These are phyloP conservation scores for Barnettozyma hawaiiensis DNA, from an alignment of 1,139 yeast species.

Conservation along the genomic window DNA sequence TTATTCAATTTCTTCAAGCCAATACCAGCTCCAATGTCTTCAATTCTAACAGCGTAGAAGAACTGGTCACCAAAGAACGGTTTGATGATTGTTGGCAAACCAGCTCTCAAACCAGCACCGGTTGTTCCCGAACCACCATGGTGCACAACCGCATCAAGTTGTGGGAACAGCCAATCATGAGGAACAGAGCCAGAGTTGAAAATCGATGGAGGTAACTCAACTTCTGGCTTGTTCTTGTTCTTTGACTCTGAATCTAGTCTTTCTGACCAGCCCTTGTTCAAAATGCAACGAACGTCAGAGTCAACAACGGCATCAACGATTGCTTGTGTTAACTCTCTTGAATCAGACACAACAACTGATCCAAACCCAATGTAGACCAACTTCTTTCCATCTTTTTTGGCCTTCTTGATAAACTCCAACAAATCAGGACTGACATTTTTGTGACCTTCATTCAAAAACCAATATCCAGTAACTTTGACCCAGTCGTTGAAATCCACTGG, in stretches of 20 bases:
- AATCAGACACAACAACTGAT: slow-evolving; percentile 83
- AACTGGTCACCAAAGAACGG: slow-evolving; percentile 97
- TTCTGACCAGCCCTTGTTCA: slow-evolving; percentile 96
- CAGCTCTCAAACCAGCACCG: slow-evolving; percentile 84
- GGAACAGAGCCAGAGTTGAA: slow-evolving; percentile 71
- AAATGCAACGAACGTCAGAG: slow-evolving; percentile 78
- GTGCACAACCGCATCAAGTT: slow-evolving; percentile 89
- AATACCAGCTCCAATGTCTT: slow-evolving; percentile 86
- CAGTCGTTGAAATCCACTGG: slow-evolving; percentile 92
- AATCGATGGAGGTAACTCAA: slow-evolving; percentile 63
- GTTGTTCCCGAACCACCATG: slow-evolving; percentile 99
- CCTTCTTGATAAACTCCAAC: slow-evolving; percentile 54
- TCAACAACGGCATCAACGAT: slow-evolving; percentile 71
- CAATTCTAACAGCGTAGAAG: slow-evolving; percentile 81
- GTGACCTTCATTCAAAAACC: slow-evolving; percentile 78
- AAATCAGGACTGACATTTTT: slow-evolving; percentile 57
- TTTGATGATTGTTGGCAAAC: slow-evolving; percentile 82
- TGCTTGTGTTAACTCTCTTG: slow-evolving; percentile 70
- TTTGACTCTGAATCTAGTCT: slow-evolving; percentile 42
- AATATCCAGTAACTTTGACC: slow-evolving; percentile 91
- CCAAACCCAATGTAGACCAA: slow-evolving; percentile 93
- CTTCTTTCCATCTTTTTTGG: slow-evolving; percentile 56
- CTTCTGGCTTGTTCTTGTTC: slow-evolving; percentile 37
- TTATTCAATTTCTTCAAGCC: slow-evolving; percentile 63
- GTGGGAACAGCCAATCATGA: slow-evolving; percentile 91